These are phyloP conservation scores for Aspergillus ochraceus DNA, from an alignment of 2,329 filamentous ascomycete genomes.

Conservation along the genomic window DNA sequence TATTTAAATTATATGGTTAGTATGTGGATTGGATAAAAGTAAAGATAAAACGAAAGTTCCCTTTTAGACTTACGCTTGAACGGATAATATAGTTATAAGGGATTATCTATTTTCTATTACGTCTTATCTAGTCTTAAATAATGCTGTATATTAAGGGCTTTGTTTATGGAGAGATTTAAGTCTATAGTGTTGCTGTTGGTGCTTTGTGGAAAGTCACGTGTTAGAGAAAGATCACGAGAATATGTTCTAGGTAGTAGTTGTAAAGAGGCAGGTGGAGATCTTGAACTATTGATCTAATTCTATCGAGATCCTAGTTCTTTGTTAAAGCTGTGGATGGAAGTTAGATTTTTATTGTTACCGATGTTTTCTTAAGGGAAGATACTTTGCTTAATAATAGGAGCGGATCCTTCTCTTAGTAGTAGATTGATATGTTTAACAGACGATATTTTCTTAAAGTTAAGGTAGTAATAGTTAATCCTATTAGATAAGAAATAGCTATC, in stretches of 20 bases:
- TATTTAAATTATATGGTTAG: too few species aligned
- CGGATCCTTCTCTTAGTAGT: too few species aligned
- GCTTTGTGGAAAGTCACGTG: background rate
- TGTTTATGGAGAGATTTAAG: background rate
- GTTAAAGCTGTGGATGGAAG: too few species aligned
- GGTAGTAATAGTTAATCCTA: too few species aligned
- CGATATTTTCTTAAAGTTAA: too few species aligned
- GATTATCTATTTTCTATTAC: background rate
- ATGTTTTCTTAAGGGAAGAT: too few species aligned
- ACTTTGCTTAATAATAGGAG: too few species aligned
- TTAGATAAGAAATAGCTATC: too few species aligned
- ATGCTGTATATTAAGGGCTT: background rate
- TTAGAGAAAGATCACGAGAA: background rate
- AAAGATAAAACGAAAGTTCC: background rate
- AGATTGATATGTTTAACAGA: too few species aligned
- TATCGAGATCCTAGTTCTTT: too few species aligned
- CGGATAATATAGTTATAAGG: background rate
- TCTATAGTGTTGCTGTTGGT: constrained; percentile 1
- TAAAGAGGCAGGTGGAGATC: background rate
- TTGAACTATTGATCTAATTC: too few species aligned
- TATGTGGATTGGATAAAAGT: background rate
- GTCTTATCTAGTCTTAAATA: background rate
- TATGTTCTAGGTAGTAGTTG: background rate
- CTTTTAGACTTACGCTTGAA: background rate
- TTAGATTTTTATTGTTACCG: too few species aligned